Evolutionary conservation across 192 early-diverging fungal species (phyloP).

Genomic region (Backusella luteola): DNA sequence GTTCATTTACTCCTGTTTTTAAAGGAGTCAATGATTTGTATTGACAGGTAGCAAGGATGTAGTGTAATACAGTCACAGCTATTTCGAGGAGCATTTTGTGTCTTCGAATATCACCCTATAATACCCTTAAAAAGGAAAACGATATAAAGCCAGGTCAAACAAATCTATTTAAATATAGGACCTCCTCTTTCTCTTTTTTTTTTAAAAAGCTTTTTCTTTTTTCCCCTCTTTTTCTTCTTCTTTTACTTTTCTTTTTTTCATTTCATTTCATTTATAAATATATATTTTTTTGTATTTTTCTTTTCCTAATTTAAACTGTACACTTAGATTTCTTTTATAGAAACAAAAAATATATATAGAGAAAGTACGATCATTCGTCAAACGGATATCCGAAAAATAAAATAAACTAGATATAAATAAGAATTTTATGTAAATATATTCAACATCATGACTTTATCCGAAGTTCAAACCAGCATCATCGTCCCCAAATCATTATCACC

Average conservation of each 20-base stretch:
- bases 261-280: neutral
- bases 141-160: neutral
- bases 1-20: constrained; percentile 8
- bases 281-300: neutral
- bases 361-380: neutral
- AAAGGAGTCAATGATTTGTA: neutral
- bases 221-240: neutral
- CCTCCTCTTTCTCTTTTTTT: neutral
- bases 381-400: neutral
- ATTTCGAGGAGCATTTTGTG: constrained; percentile 2
- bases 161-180: constrained; percentile 7
- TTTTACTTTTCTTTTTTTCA: neutral
- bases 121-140: constrained; percentile 4
- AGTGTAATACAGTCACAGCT: neutral
- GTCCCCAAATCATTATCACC: constrained; percentile 12
- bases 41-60: constrained; percentile 7
- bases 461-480: neutral
- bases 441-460: neutral
- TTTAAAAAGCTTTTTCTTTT: neutral
- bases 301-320: constrained; percentile 1
- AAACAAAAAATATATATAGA: neutral
- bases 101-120: neutral
- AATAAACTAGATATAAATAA: neutral
- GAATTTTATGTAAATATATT: constrained; percentile 5
- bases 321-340: constrained; percentile 2